Percentiles rank a stretch among this genome's conserved stretches.
These are phyloP conservation scores for Neofusicoccum cordaticola DNA, from an alignment of 2,329 filamentous ascomycete genomes.

Conservation along the genomic window DNA sequence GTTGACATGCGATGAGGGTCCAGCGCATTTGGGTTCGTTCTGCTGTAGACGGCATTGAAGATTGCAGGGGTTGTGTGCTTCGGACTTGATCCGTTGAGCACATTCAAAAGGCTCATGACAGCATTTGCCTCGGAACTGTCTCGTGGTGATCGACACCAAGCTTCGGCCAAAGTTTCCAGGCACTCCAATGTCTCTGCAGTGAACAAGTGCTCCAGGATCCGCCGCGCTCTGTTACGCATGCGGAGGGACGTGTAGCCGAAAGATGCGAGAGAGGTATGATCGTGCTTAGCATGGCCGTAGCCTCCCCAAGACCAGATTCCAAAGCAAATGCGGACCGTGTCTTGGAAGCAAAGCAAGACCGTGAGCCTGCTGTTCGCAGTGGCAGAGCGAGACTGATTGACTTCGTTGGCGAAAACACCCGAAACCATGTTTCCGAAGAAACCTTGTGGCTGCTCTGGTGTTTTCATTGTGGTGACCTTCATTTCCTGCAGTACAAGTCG, in stretches of 20 bases:
- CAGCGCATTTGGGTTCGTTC: conserved; percentile 78
- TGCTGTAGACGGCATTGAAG: conserved; percentile 93
- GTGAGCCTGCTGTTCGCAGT: conserved; percentile 93
- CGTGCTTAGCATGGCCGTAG: conserved; percentile 56
- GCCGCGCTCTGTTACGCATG: conserved; percentile 83
- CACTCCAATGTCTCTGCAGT: conserved; percentile 90
- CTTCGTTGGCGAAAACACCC: conserved; percentile 79
- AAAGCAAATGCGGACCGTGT: conserved; percentile 89
- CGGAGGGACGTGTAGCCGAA: conserved; percentile 88
- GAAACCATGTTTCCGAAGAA: conserved; percentile 96
- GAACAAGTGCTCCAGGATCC: conserved; percentile 89
- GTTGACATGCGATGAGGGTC: conserved; percentile 81
- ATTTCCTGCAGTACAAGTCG: conserved; percentile 74
- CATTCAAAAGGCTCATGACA: conserved; percentile 83
- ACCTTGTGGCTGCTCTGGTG: conserved; percentile 76
- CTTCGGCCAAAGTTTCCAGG: conserved; percentile 81
- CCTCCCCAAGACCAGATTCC: conserved; percentile 92
- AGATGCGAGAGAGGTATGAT: conserved; percentile 70
- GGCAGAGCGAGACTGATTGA: conserved; percentile 70
- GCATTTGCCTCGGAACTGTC: conserved; percentile 56
- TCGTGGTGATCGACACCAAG: conserved; percentile 64
- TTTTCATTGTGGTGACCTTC: conserved; percentile 65
- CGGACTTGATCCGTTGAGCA: conserved; percentile 84
- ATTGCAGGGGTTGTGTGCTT: conserved; percentile 90
- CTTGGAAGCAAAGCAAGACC: conserved; percentile 93